Evolutionary conservation across 306 rosid genomes (phyloP), one percentile per base, ranked within the genome.

Genomic region (Benincasa hispida): DNA sequence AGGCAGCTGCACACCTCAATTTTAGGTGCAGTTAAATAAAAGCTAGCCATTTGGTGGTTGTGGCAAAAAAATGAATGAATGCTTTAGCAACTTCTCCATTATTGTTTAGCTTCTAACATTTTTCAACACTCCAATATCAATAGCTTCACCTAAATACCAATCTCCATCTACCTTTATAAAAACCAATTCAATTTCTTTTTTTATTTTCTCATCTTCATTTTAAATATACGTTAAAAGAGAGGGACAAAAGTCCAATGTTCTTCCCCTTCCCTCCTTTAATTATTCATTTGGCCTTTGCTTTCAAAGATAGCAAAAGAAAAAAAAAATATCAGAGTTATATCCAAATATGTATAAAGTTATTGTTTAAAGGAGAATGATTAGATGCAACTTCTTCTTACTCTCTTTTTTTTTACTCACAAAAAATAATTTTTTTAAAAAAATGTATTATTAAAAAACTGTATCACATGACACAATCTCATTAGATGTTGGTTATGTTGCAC

Each of bases 241-340:
- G 6, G 4, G 51, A 37, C 73, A 66, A n/a, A 21, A 39, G 50
- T 35, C 17, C 4, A 35, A 66, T 10, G 51, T 37, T 66, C 50
- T 66, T 4, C 27, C 45, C 39, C 42, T 53, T 9, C 39, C 69
- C 9, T 45, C 67, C 45, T 32, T 34, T 66, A 35, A 66, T 37
- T 66, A 66, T 66, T 66, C 51, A 66, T 39, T 37, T 66, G 51
- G 51, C 51, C 10, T 34, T 66, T 66, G 73, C 73, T 66, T 66
- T 21, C 50, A 37, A 66, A 19, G 17, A 3, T 66, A 66, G 51
- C 27, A 37, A 66, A 37, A 35, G n/a, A n/a, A n/a, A n/a, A n/a
- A n/a, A n/a, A n/a, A n/a, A n/a, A n/a, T n/a, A n/a, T n/a, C n/a
- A n/a, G n/a, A n/a, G n/a, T 35, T 65, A 18, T 25, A 54, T 22